Conservation (phyloP, 1,139 yeast species). For the Scheffersomyces segobiensis region DNA sequence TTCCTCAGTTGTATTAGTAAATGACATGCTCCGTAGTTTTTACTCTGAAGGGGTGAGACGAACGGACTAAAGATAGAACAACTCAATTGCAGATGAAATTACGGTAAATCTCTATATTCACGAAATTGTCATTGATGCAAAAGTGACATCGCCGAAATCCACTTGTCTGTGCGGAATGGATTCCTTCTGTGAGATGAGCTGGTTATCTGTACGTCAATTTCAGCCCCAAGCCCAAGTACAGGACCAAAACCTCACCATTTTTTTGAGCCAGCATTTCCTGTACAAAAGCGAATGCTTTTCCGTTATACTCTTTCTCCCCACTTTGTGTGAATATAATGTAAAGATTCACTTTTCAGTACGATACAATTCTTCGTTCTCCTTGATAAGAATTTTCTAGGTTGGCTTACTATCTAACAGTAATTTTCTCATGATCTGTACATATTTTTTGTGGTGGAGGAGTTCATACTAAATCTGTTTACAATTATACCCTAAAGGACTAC, state of each 20-base stretch:
- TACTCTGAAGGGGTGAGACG: neutral
- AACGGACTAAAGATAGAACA: neutral
- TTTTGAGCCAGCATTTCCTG: neutral
- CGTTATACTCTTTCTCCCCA: neutral
- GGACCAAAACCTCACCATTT: neutral
- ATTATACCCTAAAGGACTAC: neutral
- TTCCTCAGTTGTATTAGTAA: neutral
- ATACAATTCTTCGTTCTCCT: neutral
- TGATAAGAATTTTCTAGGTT: neutral
- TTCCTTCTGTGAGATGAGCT: neutral
- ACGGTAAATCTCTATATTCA: neutral
- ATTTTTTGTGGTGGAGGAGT: neutral
- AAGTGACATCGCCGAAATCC: no score
- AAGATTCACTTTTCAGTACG: neutral
- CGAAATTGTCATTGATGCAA: no score
- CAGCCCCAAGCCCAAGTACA: neutral
- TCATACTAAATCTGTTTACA: neutral
- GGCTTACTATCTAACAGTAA: neutral
- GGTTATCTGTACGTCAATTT: neutral
- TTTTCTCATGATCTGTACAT: neutral
- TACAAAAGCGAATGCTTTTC: neutral
- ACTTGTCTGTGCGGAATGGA: no score
- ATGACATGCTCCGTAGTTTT: no score
- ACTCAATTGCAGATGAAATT: neutral
- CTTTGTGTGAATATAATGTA: neutral